Percentiles rank a stretch among this genome's conserved stretches.
Evolutionary conservation across 129 eudicot genomes (phyloP).

Genomic region (sunflower (Helianthus annuus)): HanXRQr2.0-SUNRISE NC_035441.2:24121251-24121750

Average conservation of each 20-base stretch:
- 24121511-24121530: slow-evolving; percentile 35
- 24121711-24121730: slow-evolving; percentile 41
- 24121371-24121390: slow-evolving; percentile 38
- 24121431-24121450: slow-evolving; percentile 25
- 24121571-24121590: slow-evolving; percentile 15
- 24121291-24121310: slow-evolving; percentile 21
- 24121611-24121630: neutral
- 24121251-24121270: slow-evolving; percentile 37
- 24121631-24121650: neutral
- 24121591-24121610: slow-evolving; percentile 5
- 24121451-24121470: slow-evolving; percentile 40
- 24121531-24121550: slow-evolving; percentile 42
- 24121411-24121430: slow-evolving; percentile 48
- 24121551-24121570: slow-evolving; percentile 24
- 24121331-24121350: slow-evolving; percentile 36
- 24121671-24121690: slow-evolving; percentile 19
- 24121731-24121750: slow-evolving; percentile 24
- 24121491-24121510: slow-evolving; percentile 42
- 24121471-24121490: slow-evolving; percentile 31
- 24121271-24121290: no score
- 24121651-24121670: slow-evolving; percentile 11
- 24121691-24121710: slow-evolving; percentile 42
- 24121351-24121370: slow-evolving; percentile 53
- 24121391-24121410: slow-evolving; percentile 36
- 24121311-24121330: slow-evolving; percentile 44